Percentiles rank a stretch among this genome's conserved stretches.
Evolutionary conservation across 2,329 filamentous ascomycete species (phyloP).

Genomic region (Achaetomium macrosporum): DNA sequence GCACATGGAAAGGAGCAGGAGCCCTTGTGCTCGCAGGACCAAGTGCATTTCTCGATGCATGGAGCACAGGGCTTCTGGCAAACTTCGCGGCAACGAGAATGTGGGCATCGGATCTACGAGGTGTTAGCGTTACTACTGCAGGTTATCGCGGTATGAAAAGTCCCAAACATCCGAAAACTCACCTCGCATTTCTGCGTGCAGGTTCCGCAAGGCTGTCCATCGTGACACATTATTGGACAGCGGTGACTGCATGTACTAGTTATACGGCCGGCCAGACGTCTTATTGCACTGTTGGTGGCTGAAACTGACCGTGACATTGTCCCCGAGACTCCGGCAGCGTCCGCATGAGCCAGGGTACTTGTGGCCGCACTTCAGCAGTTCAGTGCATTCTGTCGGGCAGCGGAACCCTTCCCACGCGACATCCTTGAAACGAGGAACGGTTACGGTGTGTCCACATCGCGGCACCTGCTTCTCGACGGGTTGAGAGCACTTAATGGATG

Average conservation of each 20-base stretch:
- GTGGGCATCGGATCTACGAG: constrained; percentile 14
- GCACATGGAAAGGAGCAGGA: constrained; percentile 53
- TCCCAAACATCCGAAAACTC: constrained; percentile 36
- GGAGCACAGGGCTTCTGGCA: constrained; percentile 20
- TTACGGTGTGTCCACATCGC: constrained; percentile 49
- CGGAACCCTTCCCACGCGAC: constrained; percentile 35
- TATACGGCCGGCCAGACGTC: constrained; percentile 44
- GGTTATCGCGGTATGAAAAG: constrained; percentile 23
- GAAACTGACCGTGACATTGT: constrained; percentile 26
- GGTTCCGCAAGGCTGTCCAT: constrained; percentile 37
- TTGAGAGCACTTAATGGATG: constrained; percentile 42
- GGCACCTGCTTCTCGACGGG: constrained; percentile 44
- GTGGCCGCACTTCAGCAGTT: constrained; percentile 52
- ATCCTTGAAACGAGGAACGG: constrained; percentile 44
- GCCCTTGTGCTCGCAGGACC: constrained; percentile 21
- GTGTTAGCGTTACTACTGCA: constrained; percentile 9
- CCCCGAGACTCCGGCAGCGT: constrained; percentile 38
- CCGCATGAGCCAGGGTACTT: constrained; percentile 45
- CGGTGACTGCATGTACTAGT: constrained; percentile 52
- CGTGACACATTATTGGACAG: constrained; percentile 50
- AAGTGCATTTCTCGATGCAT: constrained; percentile 20
- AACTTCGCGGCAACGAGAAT: constrained; percentile 12
- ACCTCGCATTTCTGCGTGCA: constrained; percentile 49
- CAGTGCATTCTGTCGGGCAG: constrained; percentile 46
- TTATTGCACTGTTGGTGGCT: constrained; percentile 45